Base-by-base conservation (phyloP, 257 asterid species). In the Eustoma russellianum region DNA sequence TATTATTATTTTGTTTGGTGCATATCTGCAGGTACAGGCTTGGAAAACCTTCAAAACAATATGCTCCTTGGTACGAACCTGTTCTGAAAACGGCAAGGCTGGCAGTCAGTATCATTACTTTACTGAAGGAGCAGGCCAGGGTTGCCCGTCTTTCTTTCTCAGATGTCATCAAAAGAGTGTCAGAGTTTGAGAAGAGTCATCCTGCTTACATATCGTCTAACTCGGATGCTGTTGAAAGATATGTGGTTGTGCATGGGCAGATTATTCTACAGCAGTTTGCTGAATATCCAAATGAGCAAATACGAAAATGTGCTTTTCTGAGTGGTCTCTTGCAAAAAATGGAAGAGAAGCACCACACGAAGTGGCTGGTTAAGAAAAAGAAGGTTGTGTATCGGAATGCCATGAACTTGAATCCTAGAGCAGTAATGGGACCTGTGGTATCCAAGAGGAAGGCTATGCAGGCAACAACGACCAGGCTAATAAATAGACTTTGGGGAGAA, bases 311-410 rank as follows among this genome's bases (percentile, higher is more conserved):
- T 50, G 73, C 93, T 30, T 91, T 91, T 48, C 93, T 74, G 65
- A 55, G 65, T 70, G 93, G 94, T 17, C 92, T 91, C 34, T 48
- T 71, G 38, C 70, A 71, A 68, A 87, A 87, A 68, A 91, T 91
- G 98, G 96, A 91, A 71, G 93, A 77, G 69, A 82, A 79, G 66
- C 96, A 82, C 83, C 98, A 91, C 61, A 82, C 95, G 0, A 87
- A 91, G 57, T 84, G 95, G 96, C 70, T 84, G 48, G 93, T 91
- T 59, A 91, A 85, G 94, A 87, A 82, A 70, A 87, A 91, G 84
- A 82, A 79, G 75, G 41, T 76, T 66, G 60, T 85, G 64, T 73
- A 59, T 38, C 79, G 93, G 66, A 51, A 57, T 43, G 82, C 18
- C 41, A 71, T 48, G 43, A 91, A 91, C 66, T 63, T 79, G 58